These are phyloP conservation scores for Leccinum subrobustum DNA, from an alignment of 1,284 basidiomycete genomes.

Conservation along the genomic window DNA sequence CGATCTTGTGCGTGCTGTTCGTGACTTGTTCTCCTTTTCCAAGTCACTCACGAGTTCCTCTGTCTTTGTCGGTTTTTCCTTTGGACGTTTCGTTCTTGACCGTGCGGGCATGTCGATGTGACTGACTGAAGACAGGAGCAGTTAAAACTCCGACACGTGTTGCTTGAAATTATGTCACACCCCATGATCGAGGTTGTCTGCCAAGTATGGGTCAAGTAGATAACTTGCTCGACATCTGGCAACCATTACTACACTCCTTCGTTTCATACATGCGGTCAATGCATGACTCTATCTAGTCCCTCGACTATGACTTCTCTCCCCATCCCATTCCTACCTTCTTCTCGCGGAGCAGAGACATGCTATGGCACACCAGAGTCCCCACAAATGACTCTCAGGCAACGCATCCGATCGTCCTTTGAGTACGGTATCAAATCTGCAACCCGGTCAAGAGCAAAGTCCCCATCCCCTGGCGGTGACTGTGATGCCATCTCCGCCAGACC, in stretches of 20 bases:
- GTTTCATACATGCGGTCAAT: no score
- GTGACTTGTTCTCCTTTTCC: slow-evolving; percentile 32
- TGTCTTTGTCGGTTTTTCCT: slow-evolving; percentile 17
- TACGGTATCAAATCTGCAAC: slow-evolving; percentile 63
- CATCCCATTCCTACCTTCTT: slow-evolving; percentile 40
- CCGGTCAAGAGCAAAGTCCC: slow-evolving; percentile 41
- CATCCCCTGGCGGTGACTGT: slow-evolving; percentile 37
- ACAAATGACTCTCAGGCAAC: slow-evolving; percentile 53
- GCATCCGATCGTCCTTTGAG: slow-evolving; percentile 63
- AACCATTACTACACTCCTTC: no score
- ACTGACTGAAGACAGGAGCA: slow-evolving; percentile 22
- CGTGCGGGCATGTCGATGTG: slow-evolving; percentile 46
- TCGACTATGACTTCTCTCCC: slow-evolving; percentile 4
- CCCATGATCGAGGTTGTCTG: neutral
- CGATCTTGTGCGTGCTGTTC: slow-evolving; percentile 18
- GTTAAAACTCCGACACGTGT: slow-evolving; percentile 32
- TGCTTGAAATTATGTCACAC: slow-evolving; percentile 26
- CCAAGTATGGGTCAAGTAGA: slow-evolving; percentile 5
- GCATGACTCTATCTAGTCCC: no score
- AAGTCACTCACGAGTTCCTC: slow-evolving; percentile 28
- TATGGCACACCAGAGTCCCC: slow-evolving; percentile 38
- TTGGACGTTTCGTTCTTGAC: slow-evolving; percentile 36
- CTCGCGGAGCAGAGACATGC: slow-evolving; percentile 40
- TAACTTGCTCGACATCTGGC: no score
- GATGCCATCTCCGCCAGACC: slow-evolving; percentile 45